These are phyloP conservation scores for Blastomyces percursus DNA, from an alignment of 2,329 filamentous ascomycete species.

Conservation along the genomic window DNA sequence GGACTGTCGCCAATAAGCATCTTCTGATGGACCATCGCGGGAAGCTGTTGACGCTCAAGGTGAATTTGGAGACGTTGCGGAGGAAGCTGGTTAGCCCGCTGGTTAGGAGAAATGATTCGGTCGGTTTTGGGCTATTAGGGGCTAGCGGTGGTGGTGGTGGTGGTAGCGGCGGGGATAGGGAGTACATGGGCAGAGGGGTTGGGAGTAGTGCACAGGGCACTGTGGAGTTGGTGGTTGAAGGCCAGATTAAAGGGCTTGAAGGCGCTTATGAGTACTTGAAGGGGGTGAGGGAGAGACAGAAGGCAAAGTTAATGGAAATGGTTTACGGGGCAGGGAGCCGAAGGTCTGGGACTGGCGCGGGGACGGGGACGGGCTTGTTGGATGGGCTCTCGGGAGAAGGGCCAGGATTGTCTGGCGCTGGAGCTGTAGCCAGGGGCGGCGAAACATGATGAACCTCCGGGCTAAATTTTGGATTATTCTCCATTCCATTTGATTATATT, in stretches of 20 bases:
- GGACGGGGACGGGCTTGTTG: neutral
- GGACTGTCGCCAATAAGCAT: conserved; percentile 78
- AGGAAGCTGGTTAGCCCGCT: conserved; percentile 76
- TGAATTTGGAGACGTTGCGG: conserved; percentile 73
- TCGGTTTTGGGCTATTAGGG: conserved; percentile 27
- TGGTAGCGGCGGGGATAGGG: conserved; percentile 1
- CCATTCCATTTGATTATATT: neutral
- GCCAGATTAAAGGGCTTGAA: conserved; percentile 74
- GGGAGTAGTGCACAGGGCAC: conserved; percentile 24
- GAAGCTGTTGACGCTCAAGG: conserved; percentile 70
- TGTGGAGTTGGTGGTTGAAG: conserved; percentile 50
- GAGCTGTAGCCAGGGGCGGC: neutral
- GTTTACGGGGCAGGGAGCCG: conserved; percentile 49
- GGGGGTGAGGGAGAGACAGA: conserved; percentile 64
- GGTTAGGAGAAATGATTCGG: conserved; percentile 54
- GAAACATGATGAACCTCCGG: neutral
- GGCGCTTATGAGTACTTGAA: conserved; percentile 70
- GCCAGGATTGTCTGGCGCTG: neutral
- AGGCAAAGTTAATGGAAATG: conserved; percentile 70
- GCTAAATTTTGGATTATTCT: neutral
- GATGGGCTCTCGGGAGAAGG: neutral
- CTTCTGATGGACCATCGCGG: conserved; percentile 79
- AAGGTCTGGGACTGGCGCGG: neutral
- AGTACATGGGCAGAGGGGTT: conserved; percentile 19
- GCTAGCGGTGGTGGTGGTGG: conserved; percentile 16